These are phyloP conservation scores for Mycena albidolilacea DNA, from an alignment of 768 basidiomycete species.

Conservation along the genomic window DNA sequence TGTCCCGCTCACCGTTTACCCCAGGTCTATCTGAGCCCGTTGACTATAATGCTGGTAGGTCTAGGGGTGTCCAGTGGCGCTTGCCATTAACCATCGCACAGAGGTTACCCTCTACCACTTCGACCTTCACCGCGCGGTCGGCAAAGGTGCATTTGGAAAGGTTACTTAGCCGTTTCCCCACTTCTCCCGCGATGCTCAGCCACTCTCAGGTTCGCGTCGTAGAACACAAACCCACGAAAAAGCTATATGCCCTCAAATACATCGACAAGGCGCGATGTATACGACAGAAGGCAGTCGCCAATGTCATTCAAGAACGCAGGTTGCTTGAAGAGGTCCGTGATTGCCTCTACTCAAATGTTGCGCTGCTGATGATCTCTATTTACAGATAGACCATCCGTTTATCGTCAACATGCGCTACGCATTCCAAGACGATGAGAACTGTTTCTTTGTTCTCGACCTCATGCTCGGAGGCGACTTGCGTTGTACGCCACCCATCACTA, in stretches of 20 bases:
- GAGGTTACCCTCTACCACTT: conserved; percentile 97
- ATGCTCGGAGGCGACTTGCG: conserved; percentile 97
- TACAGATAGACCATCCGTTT: conserved; percentile 89
- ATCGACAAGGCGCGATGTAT: conserved; percentile 96
- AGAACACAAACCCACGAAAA: conserved; percentile 94
- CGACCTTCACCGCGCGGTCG: conserved; percentile 94
- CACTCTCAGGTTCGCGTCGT: conserved; percentile 89
- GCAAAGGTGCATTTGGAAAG: conserved; percentile 99
- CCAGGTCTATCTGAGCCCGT: conserved; percentile 76
- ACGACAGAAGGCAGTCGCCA: conserved; percentile 91
- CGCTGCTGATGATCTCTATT: conserved; percentile 9
- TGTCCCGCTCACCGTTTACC: neutral
- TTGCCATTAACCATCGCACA: neutral
- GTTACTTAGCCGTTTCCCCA: conserved; percentile 57
- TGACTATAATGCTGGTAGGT: conserved; percentile 74
- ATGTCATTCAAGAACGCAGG: conserved; percentile 94
- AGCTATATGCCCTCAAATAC: conserved; percentile 96
- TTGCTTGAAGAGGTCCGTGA: conserved; percentile 88
- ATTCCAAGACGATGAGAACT: conserved; percentile 97
- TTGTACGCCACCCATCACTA: conserved; percentile 67
- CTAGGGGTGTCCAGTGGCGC: neutral
- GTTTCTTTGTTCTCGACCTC: conserved; percentile 97
- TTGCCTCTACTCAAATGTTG: conserved; percentile 19
- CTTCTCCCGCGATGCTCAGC: conserved; percentile 22
- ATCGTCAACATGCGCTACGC: conserved; percentile 94